These are phyloP conservation scores for Botryosphaeria dothidea DNA, from an alignment of 2,329 filamentous ascomycete species.

Conservation along the genomic window DNA sequence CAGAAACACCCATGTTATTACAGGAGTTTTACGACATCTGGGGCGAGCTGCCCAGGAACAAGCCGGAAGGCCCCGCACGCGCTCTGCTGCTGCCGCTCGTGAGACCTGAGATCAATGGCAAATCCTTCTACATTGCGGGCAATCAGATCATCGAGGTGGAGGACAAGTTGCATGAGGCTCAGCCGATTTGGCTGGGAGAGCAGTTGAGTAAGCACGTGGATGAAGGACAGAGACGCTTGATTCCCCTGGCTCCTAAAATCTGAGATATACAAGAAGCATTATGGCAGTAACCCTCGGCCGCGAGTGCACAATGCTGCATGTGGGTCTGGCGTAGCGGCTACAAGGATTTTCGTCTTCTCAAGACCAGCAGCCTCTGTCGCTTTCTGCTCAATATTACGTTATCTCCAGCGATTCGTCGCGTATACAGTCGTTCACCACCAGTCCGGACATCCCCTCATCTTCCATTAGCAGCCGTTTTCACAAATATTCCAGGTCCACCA, in stretches of 20 bases:
- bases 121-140: slow-evolving; percentile 27
- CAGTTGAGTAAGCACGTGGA: slow-evolving; percentile 27
- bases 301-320: too few species aligned
- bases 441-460: too few species aligned
- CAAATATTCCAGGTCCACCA: too few species aligned
- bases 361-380: too few species aligned
- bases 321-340: too few species aligned
- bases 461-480: too few species aligned
- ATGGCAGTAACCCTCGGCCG: too few species aligned
- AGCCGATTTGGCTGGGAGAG: slow-evolving; percentile 29
- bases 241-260: neutral
- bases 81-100: slow-evolving; percentile 28
- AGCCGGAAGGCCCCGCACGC: slow-evolving; percentile 26
- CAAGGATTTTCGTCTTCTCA: too few species aligned
- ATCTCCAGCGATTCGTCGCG: too few species aligned
- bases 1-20: slow-evolving; percentile 20
- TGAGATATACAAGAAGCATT: too few species aligned
- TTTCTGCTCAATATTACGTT: too few species aligned
- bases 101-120: slow-evolving; percentile 24
- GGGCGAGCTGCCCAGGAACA: slow-evolving; percentile 27
- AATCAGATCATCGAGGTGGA: slow-evolving; percentile 29
- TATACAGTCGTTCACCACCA: too few species aligned
- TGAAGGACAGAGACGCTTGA: slow-evolving; percentile 24
- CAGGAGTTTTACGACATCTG: slow-evolving; percentile 21
- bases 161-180: slow-evolving; percentile 26